phyloP scores from a whole-genome alignment of 345 rosid genomes.

The Clarkia xantiana region DNA sequence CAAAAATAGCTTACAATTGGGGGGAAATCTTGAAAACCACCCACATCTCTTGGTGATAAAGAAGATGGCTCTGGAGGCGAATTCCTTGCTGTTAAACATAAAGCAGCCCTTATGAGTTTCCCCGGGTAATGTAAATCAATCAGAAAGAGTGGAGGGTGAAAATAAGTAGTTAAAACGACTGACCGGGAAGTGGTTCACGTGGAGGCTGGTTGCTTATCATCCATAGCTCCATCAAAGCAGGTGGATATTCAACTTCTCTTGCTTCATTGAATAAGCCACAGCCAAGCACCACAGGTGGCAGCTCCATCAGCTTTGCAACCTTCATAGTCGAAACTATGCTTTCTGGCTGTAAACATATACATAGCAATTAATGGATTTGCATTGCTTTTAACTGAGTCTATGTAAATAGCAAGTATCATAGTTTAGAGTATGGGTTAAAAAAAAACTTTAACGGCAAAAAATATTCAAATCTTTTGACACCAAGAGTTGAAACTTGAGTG shows the following conservation, averaged over 20 bases:
- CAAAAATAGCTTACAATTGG: conserved; percentile 30
- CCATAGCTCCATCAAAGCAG: conserved; percentile 54
- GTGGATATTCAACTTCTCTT: conserved; percentile 40
- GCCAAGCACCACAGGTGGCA: conserved; percentile 46
- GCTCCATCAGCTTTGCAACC: conserved; percentile 40
- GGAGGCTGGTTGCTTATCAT: conserved; percentile 33
- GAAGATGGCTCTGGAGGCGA: conserved; percentile 33
- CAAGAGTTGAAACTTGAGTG: conserved; percentile 4
- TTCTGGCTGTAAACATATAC: conserved; percentile 23
- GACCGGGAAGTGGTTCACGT: conserved; percentile 49
- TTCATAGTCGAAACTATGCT: conserved; percentile 23
- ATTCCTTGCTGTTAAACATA: conserved; percentile 34
- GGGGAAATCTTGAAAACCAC: conserved; percentile 18
- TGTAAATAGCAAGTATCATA: too few relatives aligned
- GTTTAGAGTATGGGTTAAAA: too few relatives aligned
- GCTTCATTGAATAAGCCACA: conserved; percentile 23
- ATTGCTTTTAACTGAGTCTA: too few relatives aligned
- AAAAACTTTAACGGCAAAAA: too few relatives aligned
- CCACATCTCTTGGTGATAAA: conserved; percentile 25
- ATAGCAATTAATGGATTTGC: neutral
- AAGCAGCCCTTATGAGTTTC: neutral
- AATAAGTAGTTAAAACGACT: conserved; percentile 11
- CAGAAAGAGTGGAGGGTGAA: conserved; percentile 8
- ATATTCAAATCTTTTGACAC: too few relatives aligned
- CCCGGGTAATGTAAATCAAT: neutral